phyloP scores from a whole-genome alignment of 139 green algal species.

The Picochlorum sp. region DNA sequence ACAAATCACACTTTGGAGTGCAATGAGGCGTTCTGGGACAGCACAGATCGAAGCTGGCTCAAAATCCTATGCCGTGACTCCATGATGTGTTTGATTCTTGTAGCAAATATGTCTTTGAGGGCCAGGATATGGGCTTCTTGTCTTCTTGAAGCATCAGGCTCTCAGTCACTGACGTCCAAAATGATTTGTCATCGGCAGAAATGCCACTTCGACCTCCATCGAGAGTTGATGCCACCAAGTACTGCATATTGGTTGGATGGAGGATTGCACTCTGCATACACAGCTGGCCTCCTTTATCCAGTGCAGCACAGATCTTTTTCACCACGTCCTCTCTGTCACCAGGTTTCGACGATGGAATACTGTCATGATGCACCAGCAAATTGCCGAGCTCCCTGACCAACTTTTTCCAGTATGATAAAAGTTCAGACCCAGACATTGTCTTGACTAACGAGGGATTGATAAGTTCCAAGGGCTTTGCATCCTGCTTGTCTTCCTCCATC shows the following conservation, averaged over 20 bases:
- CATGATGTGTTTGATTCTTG: slow-evolving; percentile 28
- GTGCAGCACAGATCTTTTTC: slow-evolving; percentile 16
- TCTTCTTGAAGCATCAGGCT: slow-evolving; percentile 23
- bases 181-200: slow-evolving; percentile 17
- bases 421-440: slow-evolving; percentile 8
- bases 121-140: slow-evolving; percentile 21
- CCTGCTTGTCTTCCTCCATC: too few relatives aligned
- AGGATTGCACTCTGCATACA: slow-evolving; percentile 37
- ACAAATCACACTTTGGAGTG: slow-evolving; percentile 27
- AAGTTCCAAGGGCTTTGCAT: neutral
- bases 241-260: slow-evolving; percentile 40
- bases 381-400: slow-evolving; percentile 32
- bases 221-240: slow-evolving; percentile 27
- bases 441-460: slow-evolving; percentile 21
- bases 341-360: slow-evolving; percentile 12
- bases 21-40: slow-evolving; percentile 31
- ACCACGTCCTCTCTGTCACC: slow-evolving; percentile 9
- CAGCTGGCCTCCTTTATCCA: slow-evolving; percentile 28
- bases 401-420: slow-evolving; percentile 26
- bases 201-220: slow-evolving; percentile 30
- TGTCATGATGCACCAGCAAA: slow-evolving; percentile 33
- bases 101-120: slow-evolving; percentile 28
- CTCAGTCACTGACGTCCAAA: slow-evolving; percentile 18
- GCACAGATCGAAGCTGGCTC: slow-evolving; percentile 25
- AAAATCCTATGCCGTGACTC: slow-evolving; percentile 27